Base-by-base conservation (phyloP, 1,139 yeast species). In the Zygosaccharomyces sapae region DNA sequence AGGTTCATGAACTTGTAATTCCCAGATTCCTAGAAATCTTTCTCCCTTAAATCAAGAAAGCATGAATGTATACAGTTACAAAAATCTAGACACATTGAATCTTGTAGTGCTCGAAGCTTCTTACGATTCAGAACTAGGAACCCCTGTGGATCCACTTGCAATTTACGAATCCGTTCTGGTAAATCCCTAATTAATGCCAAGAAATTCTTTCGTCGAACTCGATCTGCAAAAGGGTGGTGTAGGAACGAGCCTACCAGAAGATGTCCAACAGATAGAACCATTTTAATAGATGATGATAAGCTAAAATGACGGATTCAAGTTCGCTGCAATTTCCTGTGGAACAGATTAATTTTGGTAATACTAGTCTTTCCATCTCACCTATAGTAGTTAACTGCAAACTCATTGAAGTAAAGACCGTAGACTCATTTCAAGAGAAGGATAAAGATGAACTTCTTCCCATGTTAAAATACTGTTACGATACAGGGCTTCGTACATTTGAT, bases 341-440 rank as follows among this genome's bases (percentile, higher is more conserved):
- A 27, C 55, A 50, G 30, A 46, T 50, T n/a, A 29, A 40, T 27
- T 41, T 54, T 12, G 62, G 62, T 13, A 44, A 44, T 31, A 71
- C 78, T 0, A 79, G 79, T 1, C 66, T 76, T 35, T 64, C 68
- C 43, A 63, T 75, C 24, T 70, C 80, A 12, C 70, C 70, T 41
- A 57, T 76, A 19, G 69, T 76, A 48, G 71, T 79, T 10, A 85
- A 84, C 19, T 77, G 81, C 56, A 79, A 79, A 83, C 64, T 77
- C 2, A 77, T 65, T 54, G 85, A 84, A n/a, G 48, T 58, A 16
- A 74, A 72, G 49, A 42, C 51, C 16, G 76, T 78, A 71, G 68
- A 59, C 4, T 66, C 65, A 22, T 74, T 77, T 77, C 70, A 73
- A 3, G 46, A 70, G 13, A 70, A 63, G 31, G 67, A 68, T 41